phyloP scores from a whole-genome alignment of 805 yeast genomes.

The Candida germanica region DNA sequence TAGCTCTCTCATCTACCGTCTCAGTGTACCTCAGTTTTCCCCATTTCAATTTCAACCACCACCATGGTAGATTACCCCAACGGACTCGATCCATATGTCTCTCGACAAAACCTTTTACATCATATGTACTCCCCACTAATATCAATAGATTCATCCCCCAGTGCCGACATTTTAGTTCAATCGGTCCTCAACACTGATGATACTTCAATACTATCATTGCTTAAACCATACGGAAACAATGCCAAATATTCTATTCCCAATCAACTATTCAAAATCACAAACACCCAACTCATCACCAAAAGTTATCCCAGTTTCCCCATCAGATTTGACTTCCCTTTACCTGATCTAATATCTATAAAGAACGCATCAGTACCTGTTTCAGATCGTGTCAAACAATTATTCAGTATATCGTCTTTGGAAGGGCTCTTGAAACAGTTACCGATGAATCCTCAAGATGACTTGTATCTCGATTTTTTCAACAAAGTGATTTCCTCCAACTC shows the following conservation, averaged over 20 bases:
- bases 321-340: conserved; percentile 46
- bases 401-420: conserved; percentile 39
- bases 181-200: conserved; percentile 32
- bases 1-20: too few species aligned
- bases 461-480: conserved; percentile 57
- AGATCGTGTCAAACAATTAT: conserved; percentile 20
- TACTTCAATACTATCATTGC: conserved; percentile 43
- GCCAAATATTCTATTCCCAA: conserved; percentile 40
- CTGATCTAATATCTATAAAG: conserved; percentile 35
- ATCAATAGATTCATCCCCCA: conserved; percentile 46
- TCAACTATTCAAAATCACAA: conserved; percentile 47
- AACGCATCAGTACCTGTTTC: conserved; percentile 14
- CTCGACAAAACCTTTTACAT: conserved; percentile 41
- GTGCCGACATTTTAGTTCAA: conserved; percentile 44
- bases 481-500: conserved; percentile 56
- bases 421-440: conserved; percentile 19
- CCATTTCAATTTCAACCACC: background rate
- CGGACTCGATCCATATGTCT: conserved; percentile 37
- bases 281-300: conserved; percentile 48
- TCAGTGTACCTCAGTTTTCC: too few species aligned
- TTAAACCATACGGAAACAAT: conserved; percentile 55
- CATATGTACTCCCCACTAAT: conserved; percentile 53
- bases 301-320: conserved; percentile 54
- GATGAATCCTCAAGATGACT: conserved; percentile 19
- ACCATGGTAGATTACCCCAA: conserved; percentile 22